A percentile compares a stretch with the other conserved stretches of the same genome.
Conservation (phyloP, 2,329 filamentous ascomycete genomes). For the Aspergillus udagawae region DNA sequence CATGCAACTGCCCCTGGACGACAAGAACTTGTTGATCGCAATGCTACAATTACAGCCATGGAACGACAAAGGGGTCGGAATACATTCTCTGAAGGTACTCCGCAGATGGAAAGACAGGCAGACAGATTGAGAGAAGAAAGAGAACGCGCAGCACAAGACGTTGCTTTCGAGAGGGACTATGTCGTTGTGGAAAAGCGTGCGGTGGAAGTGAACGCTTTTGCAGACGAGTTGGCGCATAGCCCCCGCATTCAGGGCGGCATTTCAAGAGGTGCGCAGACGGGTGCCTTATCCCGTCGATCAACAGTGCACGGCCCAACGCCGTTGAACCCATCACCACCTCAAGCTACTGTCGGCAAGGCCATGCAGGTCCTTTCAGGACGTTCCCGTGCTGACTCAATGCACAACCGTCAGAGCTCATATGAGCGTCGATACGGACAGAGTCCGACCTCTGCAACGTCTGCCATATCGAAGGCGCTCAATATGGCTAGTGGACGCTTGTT, state of each 20-base stretch:
- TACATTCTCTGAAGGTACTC: constrained; percentile 40
- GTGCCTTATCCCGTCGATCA: constrained; percentile 66
- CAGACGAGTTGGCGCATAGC: constrained; percentile 87
- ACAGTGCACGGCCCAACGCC: constrained; percentile 72
- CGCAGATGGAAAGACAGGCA: constrained; percentile 39
- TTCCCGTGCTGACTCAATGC: constrained; percentile 54
- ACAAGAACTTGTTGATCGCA: constrained; percentile 34
- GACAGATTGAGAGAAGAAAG: constrained; percentile 40
- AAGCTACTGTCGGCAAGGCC: constrained; percentile 63
- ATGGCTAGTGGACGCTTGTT: constrained; percentile 70
- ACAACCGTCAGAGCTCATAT: constrained; percentile 74
- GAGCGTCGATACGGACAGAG: constrained; percentile 72
- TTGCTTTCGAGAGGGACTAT: constrained; percentile 88
- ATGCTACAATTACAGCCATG: constrained; percentile 40
- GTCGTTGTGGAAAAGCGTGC: constrained; percentile 92
- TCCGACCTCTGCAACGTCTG: constrained; percentile 76
- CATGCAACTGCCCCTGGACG: constrained; percentile 39
- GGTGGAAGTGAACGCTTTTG: constrained; percentile 95
- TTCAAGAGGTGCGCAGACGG: constrained; percentile 53
- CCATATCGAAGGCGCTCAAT: constrained; percentile 90
- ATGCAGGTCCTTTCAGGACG: constrained; percentile 70
- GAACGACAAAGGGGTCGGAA: constrained; percentile 61
- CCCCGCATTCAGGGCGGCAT: constrained; percentile 57
- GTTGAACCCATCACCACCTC: constrained; percentile 65
- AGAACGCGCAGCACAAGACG: constrained; percentile 74